Conservation (phyloP, 495 filamentous ascomycete species). For the Xanthoparmelia taractica region DNA sequence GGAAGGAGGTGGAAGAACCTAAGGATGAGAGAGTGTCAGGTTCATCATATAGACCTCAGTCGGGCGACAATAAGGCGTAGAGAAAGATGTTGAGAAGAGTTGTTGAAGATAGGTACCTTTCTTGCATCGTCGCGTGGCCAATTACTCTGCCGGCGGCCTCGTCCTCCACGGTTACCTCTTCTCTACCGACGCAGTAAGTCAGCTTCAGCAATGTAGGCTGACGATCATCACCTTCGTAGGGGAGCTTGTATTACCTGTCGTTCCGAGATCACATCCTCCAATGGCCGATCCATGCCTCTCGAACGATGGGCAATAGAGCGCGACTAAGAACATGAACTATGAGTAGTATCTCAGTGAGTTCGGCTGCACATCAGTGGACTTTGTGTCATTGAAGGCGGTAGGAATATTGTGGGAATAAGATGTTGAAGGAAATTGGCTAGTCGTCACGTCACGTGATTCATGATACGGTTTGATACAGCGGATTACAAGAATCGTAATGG, state of each 20-base stretch:
- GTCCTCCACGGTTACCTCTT: slow-evolving; percentile 37
- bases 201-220: background rate
- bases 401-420: background rate
- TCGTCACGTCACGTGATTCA: background rate
- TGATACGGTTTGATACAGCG: background rate
- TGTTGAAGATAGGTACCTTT: slow-evolving; percentile 50
- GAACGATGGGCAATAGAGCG: background rate
- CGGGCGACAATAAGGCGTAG: background rate
- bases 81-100: slow-evolving; percentile 17
- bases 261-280: slow-evolving; percentile 79
- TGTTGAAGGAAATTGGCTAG: background rate
- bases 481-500: background rate
- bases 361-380: background rate
- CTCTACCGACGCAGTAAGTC: slow-evolving; percentile 21
- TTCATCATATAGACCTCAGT: background rate
- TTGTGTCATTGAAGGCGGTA: background rate
- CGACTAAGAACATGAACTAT: no score
- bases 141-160: slow-evolving; percentile 47
- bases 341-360: background rate
- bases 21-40: slow-evolving; percentile 5
- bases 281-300: slow-evolving; percentile 62
- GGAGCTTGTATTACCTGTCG: slow-evolving; percentile 50
- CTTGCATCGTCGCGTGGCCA: slow-evolving; percentile 71
- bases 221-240: background rate
- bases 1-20: slow-evolving; percentile 36